A percentile compares a stretch with the other conserved stretches of the same genome.
Evolutionary conservation across 495 filamentous ascomycete species (phyloP).

Genomic region (Astrocystis sublimbata): DNA sequence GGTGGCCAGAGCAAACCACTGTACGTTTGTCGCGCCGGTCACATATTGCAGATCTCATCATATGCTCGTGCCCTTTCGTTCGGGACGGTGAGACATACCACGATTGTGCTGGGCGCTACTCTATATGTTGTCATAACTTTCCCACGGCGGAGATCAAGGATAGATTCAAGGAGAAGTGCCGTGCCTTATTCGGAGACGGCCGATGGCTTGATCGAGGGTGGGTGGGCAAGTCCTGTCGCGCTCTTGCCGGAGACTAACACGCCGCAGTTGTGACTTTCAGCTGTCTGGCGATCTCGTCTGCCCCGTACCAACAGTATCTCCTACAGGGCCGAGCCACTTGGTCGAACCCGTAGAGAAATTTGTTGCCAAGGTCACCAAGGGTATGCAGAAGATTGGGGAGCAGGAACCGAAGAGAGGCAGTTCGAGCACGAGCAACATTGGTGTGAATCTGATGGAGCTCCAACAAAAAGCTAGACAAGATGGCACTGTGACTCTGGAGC

Average conservation of each 20-base stretch:
- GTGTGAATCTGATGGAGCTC: background rate
- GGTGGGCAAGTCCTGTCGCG: background rate
- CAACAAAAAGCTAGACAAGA: background rate
- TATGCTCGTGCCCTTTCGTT: background rate
- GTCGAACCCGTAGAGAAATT: background rate
- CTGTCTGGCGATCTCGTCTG: background rate
- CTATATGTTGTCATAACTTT: background rate
- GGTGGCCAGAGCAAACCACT: background rate
- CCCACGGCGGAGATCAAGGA: background rate
- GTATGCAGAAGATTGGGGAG: background rate
- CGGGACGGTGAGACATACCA: background rate
- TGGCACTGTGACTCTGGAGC: background rate
- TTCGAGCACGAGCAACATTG: background rate
- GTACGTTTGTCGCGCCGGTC: background rate
- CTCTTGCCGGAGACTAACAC: background rate
- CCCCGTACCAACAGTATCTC: background rate
- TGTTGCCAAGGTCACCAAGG: background rate
- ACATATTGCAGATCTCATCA: background rate
- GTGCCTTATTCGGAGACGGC: background rate
- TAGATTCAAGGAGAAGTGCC: background rate
- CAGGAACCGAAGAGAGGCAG: background rate
- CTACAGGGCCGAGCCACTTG: background rate
- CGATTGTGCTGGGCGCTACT: background rate
- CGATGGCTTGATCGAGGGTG: background rate
- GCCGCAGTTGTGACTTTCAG: background rate